These are phyloP conservation scores for Chlamydomonas urium DNA, from an alignment of 139 green algal species.

Conservation along the genomic window DNA sequence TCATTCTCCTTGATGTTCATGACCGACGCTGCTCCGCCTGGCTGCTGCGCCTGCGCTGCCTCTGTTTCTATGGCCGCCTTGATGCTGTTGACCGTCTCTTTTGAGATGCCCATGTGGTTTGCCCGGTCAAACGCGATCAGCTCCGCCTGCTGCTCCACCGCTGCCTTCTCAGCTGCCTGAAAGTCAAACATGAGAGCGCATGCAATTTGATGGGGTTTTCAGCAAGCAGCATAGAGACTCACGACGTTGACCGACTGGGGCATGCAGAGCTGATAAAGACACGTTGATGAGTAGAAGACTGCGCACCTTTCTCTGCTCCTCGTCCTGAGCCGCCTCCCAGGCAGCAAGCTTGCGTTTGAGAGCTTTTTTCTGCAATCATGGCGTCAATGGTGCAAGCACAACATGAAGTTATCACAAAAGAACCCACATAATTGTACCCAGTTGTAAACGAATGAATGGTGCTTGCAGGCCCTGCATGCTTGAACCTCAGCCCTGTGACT, in stretches of 20 bases:
- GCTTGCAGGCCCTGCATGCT: no score
- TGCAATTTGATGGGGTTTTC: no score
- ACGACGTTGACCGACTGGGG: no score
- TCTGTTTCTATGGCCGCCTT: conserved; percentile 19
- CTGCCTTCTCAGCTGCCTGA: conserved; percentile 51
- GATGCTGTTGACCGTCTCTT: conserved; percentile 38
- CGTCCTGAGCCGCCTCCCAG: conserved; percentile 69
- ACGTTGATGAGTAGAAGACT: no score
- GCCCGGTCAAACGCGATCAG: conserved; percentile 82
- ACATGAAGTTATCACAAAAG: no score
- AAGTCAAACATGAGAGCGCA: background rate
- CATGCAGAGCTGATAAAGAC: no score
- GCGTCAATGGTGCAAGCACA: no score
- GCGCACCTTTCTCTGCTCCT: conserved; percentile 50
- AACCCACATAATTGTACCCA: no score
- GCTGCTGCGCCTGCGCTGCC: conserved; percentile 14
- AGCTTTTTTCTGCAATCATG: conserved; percentile 85
- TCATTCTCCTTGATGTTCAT: conserved; percentile 67
- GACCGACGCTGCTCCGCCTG: conserved; percentile 41
- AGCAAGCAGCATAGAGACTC: no score
- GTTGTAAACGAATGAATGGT: no score
- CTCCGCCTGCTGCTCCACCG: conserved; percentile 55
- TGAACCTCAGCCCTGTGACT: no score
- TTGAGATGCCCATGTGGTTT: conserved; percentile 76
- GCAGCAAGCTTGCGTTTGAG: conserved; percentile 74